A percentile compares a stretch with the other conserved stretches of the same genome.
phyloP scores from a whole-genome alignment of 306 rosid species.

The Medicago truncatula region DNA sequence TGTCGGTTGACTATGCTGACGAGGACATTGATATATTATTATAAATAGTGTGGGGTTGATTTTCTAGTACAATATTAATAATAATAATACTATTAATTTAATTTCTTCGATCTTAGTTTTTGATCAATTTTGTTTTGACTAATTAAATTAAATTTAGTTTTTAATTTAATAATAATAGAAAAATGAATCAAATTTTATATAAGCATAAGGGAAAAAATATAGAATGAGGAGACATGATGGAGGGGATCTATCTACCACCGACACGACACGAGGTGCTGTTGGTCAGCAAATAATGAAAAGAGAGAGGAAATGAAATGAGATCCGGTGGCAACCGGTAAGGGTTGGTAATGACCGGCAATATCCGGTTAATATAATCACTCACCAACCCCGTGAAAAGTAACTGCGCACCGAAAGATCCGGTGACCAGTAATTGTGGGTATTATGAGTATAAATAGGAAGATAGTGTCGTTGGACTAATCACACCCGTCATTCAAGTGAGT shows the following conservation, averaged over 20 bases:
- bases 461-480: background rate
- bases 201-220: too few relatives aligned
- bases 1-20: too few relatives aligned
- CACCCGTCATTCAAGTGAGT: background rate
- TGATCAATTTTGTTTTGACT: too few relatives aligned
- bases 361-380: constrained; percentile 40
- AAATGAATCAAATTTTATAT: too few relatives aligned
- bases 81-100: too few relatives aligned
- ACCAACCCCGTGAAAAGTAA: constrained; percentile 61
- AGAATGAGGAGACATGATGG: background rate
- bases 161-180: too few relatives aligned
- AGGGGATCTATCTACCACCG: constrained; percentile 31
- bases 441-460: constrained; percentile 50
- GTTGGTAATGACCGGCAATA: constrained; percentile 59
- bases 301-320: background rate
- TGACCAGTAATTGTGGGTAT: constrained; percentile 43
- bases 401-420: constrained; percentile 55
- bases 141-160: too few relatives aligned
- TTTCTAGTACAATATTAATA: too few relatives aligned
- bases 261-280: constrained; percentile 35
- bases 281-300: too few relatives aligned
- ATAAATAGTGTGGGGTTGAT: too few relatives aligned
- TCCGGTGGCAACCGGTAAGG: constrained; percentile 18
- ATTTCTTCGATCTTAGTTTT: background rate
- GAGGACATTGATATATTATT: too few relatives aligned